These are phyloP conservation scores for Zygotorulaspora danielsina DNA, from an alignment of 805 yeast genomes.

Conservation along the genomic window DNA sequence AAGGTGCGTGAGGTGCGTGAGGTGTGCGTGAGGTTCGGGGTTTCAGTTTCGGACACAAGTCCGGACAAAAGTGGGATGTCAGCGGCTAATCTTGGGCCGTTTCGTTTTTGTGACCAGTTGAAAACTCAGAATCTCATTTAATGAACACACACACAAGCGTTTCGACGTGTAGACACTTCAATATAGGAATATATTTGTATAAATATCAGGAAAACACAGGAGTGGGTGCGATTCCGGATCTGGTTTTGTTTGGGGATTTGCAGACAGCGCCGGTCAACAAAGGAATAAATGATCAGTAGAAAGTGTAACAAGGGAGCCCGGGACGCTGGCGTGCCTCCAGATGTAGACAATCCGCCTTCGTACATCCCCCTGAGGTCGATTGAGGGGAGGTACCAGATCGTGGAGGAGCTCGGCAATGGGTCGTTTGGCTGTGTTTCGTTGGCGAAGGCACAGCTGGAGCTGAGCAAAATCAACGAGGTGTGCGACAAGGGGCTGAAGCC, in stretches of 20 bases:
- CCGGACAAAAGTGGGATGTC: neutral
- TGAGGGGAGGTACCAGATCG: conserved; percentile 43
- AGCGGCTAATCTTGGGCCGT: conserved; percentile 12
- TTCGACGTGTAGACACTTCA: too few relatives aligned
- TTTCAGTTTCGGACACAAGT: conserved; percentile 2
- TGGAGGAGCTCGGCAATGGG: conserved; percentile 63
- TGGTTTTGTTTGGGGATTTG: too few relatives aligned
- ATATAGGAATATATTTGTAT: too few relatives aligned
- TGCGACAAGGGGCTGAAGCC: conserved; percentile 4
- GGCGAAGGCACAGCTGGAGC: conserved; percentile 45
- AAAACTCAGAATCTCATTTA: too few relatives aligned
- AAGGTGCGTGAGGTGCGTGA: too few relatives aligned
- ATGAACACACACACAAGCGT: too few relatives aligned
- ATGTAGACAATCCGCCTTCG: conserved; percentile 39
- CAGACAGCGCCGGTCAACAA: too few relatives aligned
- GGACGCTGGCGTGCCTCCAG: conserved; percentile 34
- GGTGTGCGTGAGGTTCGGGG: too few relatives aligned
- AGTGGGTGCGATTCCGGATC: too few relatives aligned
- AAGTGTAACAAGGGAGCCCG: conserved; percentile 12
- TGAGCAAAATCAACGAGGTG: conserved; percentile 6
- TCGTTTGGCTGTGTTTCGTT: conserved; percentile 69
- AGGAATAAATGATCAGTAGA: conserved; percentile 11
- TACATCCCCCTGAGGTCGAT: conserved; percentile 44
- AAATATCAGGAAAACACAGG: too few relatives aligned
- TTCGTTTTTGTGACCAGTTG: conserved; percentile 7